These are phyloP conservation scores for Zoysia matrella DNA, from an alignment of 202 grass and related monocot species.

Conservation along the genomic window DNA sequence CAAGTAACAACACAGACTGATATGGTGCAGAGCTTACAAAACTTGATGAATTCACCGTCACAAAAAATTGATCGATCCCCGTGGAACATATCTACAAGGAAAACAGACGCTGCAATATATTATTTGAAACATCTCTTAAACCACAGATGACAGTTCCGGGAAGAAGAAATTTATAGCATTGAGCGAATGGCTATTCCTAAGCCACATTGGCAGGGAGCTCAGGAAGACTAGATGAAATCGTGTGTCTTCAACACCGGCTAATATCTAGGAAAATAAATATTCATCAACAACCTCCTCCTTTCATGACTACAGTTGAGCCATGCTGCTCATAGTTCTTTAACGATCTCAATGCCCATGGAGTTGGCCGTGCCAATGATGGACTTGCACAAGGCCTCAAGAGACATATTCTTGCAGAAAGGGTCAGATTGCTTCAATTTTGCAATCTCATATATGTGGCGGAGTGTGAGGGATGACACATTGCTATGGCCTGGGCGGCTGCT, in stretches of 20 bases:
- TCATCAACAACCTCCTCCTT: neutral
- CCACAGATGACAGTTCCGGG: conserved; percentile 1
- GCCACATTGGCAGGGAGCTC: neutral
- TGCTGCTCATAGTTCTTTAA: conserved; percentile 74
- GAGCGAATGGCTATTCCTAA: neutral
- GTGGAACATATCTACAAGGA: conserved; percentile 14
- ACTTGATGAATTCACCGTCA: conserved; percentile 5
- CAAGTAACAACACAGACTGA: neutral
- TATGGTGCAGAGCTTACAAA: neutral
- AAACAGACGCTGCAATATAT: conserved; percentile 1
- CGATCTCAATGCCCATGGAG: conserved; percentile 89
- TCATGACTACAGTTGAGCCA: conserved; percentile 10
- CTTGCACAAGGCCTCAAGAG: conserved; percentile 80
- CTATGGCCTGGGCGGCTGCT: conserved; percentile 69
- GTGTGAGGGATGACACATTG: conserved; percentile 57
- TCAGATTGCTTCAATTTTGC: conserved; percentile 44
- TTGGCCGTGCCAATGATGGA: conserved; percentile 87
- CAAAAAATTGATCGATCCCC: neutral
- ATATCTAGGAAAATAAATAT: conserved; percentile 3
- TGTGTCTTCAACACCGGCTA: conserved; percentile 5
- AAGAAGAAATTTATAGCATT: neutral
- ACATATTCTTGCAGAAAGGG: conserved; percentile 77
- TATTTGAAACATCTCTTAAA: neutral
- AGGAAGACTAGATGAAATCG: neutral
- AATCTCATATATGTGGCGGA: conserved; percentile 68